Base-by-base conservation (phyloP, 805 yeast species). In the Myxozyma mucilagina region DNA sequence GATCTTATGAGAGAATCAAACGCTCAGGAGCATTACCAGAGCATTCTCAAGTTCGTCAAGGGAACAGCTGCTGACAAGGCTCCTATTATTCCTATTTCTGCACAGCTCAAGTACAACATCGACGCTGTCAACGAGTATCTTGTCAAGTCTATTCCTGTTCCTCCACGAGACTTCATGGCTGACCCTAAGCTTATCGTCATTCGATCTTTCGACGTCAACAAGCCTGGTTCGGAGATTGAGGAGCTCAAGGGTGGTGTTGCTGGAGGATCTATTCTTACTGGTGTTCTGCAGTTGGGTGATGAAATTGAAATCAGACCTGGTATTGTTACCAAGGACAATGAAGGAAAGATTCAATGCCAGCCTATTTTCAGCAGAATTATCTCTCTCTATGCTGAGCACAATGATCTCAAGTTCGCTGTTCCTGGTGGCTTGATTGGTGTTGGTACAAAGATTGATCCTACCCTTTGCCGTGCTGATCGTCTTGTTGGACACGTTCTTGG, bases 351-450 rank as follows among this genome's bases (percentile, higher is more conserved):
- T 71, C 96, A 88, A 80, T 92, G 97, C 82, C 89, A 87, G 76
- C 97, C 98, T 50, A 93, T 94, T 73, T 90, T 88, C 80, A 91
- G 97, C 59, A 87, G 90, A 72, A 90, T 94, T 73, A 94, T 90
- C 55, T 89, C 98, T 13, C 81, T 94, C 69, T 93, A 92, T 75
- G 98, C 99, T 61, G 99, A 94, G 79, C 92, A 94, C 78, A 96
- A 94, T 73, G 97, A 92, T 76, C 84, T 94, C 77, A 94, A 94
- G 76, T 94, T 93, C 72, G 99, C 99, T 61, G 99, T 94, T 71
- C 99, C 99, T 50, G 99, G 99, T 86, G 99, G 99, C 67, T 84
- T 94, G 75, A 96, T 94, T 72, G 99, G 99, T 85, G 97, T 94
- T 60, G 99, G 99, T 80, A 94, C 99, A 54, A 90, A 90, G 78